Evolutionary conservation across 192 early-diverging fungal species (phyloP).

Genomic region (Coemansia sp.): DNA sequence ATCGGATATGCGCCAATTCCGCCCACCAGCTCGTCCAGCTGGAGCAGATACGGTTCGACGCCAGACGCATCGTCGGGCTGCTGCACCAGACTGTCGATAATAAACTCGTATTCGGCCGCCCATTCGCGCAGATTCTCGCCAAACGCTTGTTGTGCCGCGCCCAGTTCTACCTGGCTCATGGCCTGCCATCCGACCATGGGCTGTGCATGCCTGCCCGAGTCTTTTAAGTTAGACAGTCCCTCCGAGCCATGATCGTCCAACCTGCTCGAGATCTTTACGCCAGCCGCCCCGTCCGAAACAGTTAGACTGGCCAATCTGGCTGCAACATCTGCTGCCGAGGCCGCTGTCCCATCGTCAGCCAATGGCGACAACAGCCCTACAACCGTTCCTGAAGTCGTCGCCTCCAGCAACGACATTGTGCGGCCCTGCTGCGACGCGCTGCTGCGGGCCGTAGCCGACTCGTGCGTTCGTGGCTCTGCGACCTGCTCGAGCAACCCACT

Average conservation of each 20-base stretch:
- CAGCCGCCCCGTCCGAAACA: neutral
- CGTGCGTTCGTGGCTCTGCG: neutral
- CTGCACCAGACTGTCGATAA: conserved; percentile 36
- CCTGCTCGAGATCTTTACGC: no score
- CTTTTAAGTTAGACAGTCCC: no score
- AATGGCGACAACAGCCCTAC: conserved; percentile 46
- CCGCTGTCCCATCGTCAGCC: conserved; percentile 14
- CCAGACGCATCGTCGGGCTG: conserved; percentile 34
- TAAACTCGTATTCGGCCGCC: conserved; percentile 47
- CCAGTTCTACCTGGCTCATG: conserved; percentile 30
- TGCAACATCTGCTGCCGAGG: neutral
- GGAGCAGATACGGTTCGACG: conserved; percentile 20
- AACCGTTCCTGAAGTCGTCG: conserved; percentile 46
- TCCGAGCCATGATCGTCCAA: no score
- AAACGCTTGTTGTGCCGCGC: conserved; percentile 29
- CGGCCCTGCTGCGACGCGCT: conserved; percentile 15
- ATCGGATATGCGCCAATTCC: conserved; percentile 25
- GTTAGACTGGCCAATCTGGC: neutral
- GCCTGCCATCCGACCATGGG: conserved; percentile 49
- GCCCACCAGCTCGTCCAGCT: conserved; percentile 36
- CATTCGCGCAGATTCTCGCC: conserved; percentile 28
- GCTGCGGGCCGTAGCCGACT: neutral
- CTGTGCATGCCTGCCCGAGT: conserved; percentile 2
- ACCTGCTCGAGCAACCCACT: conserved; percentile 36
- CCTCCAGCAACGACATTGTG: conserved; percentile 48